Base-by-base conservation (phyloP, 768 basidiomycete species). In the Boletus rufocinnamomeus region DNA sequence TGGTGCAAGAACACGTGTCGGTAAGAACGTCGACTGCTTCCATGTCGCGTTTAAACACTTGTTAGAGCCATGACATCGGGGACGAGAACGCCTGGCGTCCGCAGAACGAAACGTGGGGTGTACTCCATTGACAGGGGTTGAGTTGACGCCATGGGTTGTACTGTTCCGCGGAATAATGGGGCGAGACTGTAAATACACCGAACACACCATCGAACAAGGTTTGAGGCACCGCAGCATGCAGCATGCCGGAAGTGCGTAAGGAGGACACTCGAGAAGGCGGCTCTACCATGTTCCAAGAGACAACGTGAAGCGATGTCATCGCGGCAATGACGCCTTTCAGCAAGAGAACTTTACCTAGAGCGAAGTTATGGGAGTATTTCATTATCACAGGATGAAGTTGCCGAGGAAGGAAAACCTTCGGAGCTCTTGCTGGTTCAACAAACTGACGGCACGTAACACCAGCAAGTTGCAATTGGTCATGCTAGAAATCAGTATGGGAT, bases 91-190 rank as follows among this genome's bases (percentile, higher is more conserved):
- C 13, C 38, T 19, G 40, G 30, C 35, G 48, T 34, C 27, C 37
- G 40, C 59, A 52, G 54, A 45, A 52, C 19, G 28, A 30, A 56
- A 54, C 50, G 52, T 37, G 66, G 27, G 41, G 27, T 38, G 56
- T n/a, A 40, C 38, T 37, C 23, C 50, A n/a, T 38, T 11, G 37
- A 40, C 45, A 59, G 44, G 17, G 37, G 43, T 49, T 54, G 47
- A 57, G 43, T 57, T 59, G 54, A 53, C 14, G 54, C 38, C 43
- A 56, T 46, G 60, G 44, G 14, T 17, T 34, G 11, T 50, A 25
- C 9, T 57, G 37, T 61, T 59, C 63, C 61, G 63, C 66, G 63
- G 68, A 57, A 68, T 38, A 57, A n/a, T 41, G 55, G 23, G 16
- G 27, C 25, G 25, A 47, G 25, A 38, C 25, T 14, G 11, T 44